Evolutionary conservation across 2,329 filamentous ascomycete genomes (phyloP), one percentile per base, ranked within the genome.

Genomic region (Pseudogymnoascus sp.): DNA sequence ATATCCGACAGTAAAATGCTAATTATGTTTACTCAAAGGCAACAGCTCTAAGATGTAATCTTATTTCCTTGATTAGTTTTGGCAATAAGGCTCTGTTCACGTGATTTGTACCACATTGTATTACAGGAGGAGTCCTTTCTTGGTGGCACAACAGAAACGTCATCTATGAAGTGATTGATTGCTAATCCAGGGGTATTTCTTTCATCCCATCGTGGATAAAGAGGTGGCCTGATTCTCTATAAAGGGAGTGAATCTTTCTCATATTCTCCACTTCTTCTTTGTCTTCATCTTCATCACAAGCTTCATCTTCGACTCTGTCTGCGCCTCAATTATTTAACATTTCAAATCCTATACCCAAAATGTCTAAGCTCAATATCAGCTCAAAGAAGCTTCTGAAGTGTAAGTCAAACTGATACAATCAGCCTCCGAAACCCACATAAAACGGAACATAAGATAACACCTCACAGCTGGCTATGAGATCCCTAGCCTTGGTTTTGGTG

Each of bases 401-500:
- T 54, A 54, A 35, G 47, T 54, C 10, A 7, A 9, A 15, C 29
- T 11, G 9, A 1, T n/a, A 35, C 7, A 9, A 33, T 10, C 26
- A 54, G 29, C 29, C 17, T 21, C 21, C 21, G 21, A 21, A 21
- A 21, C 21, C 21, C 29, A 13, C 15, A 35, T 35, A 4, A 4
- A 33, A 54, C n/a, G 5, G 47, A 54, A 33, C 29, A 35, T n/a
- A 21, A 33, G 35, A 54, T 54, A 54, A 54, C 29, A 15, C 29
- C 9, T 17, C n/a, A 21, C 24, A 54, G 47, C 83, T 13, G 84
- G 84, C 40, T 79, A 84, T 70, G 79, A 84, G 15, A 86, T 87
- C 41, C 84, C 84, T 7, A 66, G 79, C 6, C 73, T 87, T 1
- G 84, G 83, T 33, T 86, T 80, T 69, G 84, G 83, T 15, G 79